phyloP scores from a whole-genome alignment of 1,139 yeast genomes.

The Magnusiomyces paraingens region DNA sequence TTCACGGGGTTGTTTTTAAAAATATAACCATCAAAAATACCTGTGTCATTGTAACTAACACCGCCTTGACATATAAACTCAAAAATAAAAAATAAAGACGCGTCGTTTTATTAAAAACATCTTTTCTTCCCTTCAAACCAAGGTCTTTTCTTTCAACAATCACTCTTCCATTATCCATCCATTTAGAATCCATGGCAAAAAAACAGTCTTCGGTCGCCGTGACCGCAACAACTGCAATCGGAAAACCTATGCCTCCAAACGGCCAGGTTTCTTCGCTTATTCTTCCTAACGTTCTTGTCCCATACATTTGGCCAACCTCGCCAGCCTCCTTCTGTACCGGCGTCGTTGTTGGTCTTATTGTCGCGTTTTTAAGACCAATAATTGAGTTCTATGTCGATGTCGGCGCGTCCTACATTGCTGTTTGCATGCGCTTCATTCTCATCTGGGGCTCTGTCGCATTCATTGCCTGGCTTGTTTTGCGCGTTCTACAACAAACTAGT shows the following conservation, averaged over 20 bases:
- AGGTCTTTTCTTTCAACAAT: too few species aligned
- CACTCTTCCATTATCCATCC: too few species aligned
- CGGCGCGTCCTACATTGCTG: conserved; percentile 22
- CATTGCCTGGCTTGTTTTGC: conserved; percentile 21
- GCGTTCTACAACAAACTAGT: conserved; percentile 16
- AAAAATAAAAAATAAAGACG: too few species aligned
- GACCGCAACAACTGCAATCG: conserved; percentile 13
- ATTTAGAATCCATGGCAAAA: neutral
- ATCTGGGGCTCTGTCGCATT: conserved; percentile 25
- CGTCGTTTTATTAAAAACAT: too few species aligned
- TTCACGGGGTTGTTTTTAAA: too few species aligned
- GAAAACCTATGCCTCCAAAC: conserved; percentile 8
- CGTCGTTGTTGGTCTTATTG: conserved; percentile 21
- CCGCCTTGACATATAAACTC: too few species aligned
- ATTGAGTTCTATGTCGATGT: conserved; percentile 25
- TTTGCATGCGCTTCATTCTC: conserved; percentile 19
- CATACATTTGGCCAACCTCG: conserved; percentile 23
- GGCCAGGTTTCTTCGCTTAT: conserved; percentile 15
- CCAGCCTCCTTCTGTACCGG: conserved; percentile 27
- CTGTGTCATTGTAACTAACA: too few species aligned
- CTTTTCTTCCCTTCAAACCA: too few species aligned
- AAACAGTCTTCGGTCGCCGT: conserved; percentile 6
- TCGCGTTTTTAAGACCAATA: conserved; percentile 23
- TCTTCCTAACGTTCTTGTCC: conserved; percentile 18
- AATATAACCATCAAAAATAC: too few species aligned